These are phyloP conservation scores for Aureobasidium sp. DNA, from an alignment of 2,329 filamentous ascomycete genomes.

Conservation along the genomic window DNA sequence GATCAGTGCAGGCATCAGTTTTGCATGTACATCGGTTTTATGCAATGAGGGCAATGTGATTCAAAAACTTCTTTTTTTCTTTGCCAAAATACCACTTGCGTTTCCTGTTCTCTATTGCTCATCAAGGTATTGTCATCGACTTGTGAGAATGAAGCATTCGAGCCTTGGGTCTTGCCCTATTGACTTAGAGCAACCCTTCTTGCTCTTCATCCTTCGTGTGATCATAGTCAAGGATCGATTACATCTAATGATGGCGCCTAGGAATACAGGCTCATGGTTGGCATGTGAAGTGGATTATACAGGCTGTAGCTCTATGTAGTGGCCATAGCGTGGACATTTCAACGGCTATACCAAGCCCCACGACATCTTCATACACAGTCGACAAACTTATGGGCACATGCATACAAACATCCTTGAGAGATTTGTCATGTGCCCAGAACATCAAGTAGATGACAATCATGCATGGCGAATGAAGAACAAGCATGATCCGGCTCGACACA, in stretches of 20 bases:
- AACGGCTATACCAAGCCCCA: background rate
- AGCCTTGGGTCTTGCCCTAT: background rate
- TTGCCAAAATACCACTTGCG: slow-evolving; percentile 9
- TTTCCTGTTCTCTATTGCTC: background rate
- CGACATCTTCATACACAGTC: too few relatives aligned
- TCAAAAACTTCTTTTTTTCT: slow-evolving; percentile 14
- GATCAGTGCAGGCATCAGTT: slow-evolving; percentile 12
- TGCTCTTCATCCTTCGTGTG: too few relatives aligned
- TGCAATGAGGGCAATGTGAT: slow-evolving; percentile 14
- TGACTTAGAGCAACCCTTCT: background rate
- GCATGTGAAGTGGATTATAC: background rate
- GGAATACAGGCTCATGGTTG: background rate
- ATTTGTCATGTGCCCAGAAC: too few relatives aligned
- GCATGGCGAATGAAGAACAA: too few relatives aligned
- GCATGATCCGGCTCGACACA: background rate
- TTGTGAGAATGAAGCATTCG: background rate
- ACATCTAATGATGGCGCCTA: too few relatives aligned
- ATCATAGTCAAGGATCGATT: too few relatives aligned
- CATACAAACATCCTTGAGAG: too few relatives aligned
- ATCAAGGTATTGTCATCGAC: background rate
- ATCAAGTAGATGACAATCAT: too few relatives aligned
- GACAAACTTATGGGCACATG: too few relatives aligned
- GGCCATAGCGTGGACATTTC: background rate
- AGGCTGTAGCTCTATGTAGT: background rate
- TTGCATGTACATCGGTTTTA: slow-evolving; percentile 14